Evolutionary conservation across 768 basidiomycete genomes (phyloP).

Genomic region (Boletus huronensis): DNA sequence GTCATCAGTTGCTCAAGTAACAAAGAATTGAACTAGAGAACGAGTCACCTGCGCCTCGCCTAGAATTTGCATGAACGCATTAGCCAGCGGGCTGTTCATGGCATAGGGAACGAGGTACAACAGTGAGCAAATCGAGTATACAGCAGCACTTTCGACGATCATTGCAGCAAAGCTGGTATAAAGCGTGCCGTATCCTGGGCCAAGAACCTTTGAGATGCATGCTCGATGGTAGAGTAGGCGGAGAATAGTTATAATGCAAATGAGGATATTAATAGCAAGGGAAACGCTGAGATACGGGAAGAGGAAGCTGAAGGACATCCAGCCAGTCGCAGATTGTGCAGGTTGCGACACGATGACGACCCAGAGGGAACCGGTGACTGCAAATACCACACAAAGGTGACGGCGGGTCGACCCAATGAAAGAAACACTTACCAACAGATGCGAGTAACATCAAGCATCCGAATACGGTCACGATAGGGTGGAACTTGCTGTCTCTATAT

Average conservation of each 20-base stretch:
- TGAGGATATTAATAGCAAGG: constrained; percentile 30
- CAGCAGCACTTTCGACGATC: constrained; percentile 33
- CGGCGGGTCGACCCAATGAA: background rate
- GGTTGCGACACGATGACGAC: constrained; percentile 27
- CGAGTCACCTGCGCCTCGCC: constrained; percentile 28
- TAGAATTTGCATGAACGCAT: constrained; percentile 30
- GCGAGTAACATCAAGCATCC: constrained; percentile 23
- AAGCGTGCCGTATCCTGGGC: constrained; percentile 22
- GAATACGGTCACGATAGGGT: constrained; percentile 12
- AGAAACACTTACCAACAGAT: constrained; percentile 20
- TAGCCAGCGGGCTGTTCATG: constrained; percentile 21
- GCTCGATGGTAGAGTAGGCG: constrained; percentile 31
- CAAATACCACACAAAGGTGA: background rate
- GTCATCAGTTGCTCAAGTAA: background rate
- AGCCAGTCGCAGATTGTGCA: constrained; percentile 10
- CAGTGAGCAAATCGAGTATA: constrained; percentile 33
- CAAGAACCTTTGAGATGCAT: constrained; percentile 26
- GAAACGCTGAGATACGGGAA: constrained; percentile 34
- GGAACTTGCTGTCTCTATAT: constrained; percentile 27
- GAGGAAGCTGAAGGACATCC: constrained; percentile 34
- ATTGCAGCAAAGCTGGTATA: constrained; percentile 35
- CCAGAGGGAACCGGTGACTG: constrained; percentile 31
- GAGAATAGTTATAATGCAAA: constrained; percentile 30
- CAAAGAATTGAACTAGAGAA: background rate
- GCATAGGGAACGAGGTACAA: constrained; percentile 32